Evolutionary conservation across 768 basidiomycete genomes (phyloP).

Genomic region (Clathrus columnatus): DNA sequence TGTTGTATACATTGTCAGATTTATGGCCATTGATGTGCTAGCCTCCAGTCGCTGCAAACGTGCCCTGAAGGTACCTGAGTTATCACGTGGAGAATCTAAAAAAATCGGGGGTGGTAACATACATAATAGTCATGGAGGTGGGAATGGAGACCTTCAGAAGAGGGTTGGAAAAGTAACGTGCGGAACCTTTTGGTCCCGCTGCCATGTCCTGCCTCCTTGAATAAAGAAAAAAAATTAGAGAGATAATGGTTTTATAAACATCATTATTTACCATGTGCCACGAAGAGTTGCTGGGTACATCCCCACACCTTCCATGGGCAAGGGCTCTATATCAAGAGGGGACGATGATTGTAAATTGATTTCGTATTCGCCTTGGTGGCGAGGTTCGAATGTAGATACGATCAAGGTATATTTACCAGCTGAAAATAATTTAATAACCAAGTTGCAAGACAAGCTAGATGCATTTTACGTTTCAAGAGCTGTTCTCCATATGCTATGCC

Average conservation of each 20-base stretch:
- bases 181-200: conserved; percentile 59
- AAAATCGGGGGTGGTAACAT: conserved; percentile 15
- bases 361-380: conserved; percentile 54
- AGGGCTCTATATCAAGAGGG: conserved; percentile 51
- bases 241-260: neutral
- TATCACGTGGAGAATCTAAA: neutral
- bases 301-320: conserved; percentile 84
- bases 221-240: neutral
- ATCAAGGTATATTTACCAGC: conserved; percentile 77
- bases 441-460: neutral
- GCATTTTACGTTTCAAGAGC: conserved; percentile 44
- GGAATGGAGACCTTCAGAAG: conserved; percentile 52
- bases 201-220: conserved; percentile 50
- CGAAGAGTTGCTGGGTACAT: conserved; percentile 66
- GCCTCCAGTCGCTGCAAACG: conserved; percentile 54
- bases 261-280: conserved; percentile 60
- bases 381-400: conserved; percentile 78
- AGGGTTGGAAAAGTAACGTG: conserved; percentile 61
- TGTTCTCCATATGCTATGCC: conserved; percentile 54
- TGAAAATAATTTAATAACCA: conserved; percentile 21
- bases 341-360: conserved; percentile 54
- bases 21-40: conserved; percentile 39
- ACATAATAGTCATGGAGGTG: conserved; percentile 50
- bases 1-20: conserved; percentile 49
- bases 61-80: conserved; percentile 35